Conservation (phyloP, 352 stramenopile genomes). For the Phytophthora kernoviae region DNA sequence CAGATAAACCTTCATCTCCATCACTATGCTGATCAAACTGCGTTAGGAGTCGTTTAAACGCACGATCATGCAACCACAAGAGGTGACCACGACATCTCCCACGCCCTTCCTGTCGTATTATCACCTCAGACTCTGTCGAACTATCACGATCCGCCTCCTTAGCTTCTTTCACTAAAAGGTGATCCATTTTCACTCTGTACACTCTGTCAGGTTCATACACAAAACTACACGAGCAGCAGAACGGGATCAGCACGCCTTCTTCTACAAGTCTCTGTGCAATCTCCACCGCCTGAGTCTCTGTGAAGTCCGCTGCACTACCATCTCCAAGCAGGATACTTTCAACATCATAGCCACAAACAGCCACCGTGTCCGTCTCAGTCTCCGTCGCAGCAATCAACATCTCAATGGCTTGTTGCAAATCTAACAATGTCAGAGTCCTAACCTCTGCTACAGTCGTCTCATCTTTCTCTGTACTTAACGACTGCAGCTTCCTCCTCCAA, state of each 20-base stretch:
- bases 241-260: conserved; percentile 32
- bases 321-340: conserved; percentile 33
- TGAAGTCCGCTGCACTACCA: conserved; percentile 22
- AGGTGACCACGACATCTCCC: conserved; percentile 26
- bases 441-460: background rate
- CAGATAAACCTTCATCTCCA: conserved; percentile 27
- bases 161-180: conserved; percentile 26
- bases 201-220: conserved; percentile 34
- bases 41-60: conserved; percentile 16
- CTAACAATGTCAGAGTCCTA: conserved; percentile 10
- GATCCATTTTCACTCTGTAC: conserved; percentile 36
- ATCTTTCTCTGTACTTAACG: conserved; percentile 3
- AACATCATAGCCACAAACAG: conserved; percentile 40
- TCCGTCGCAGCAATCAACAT: conserved; percentile 34
- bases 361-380: conserved; percentile 13
- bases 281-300: conserved; percentile 14
- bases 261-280: conserved; percentile 29
- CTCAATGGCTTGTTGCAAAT: conserved; percentile 31
- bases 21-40: conserved; percentile 17
- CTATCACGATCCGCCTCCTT: conserved; percentile 11
- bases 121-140: background rate
- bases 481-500: conserved; percentile 14
- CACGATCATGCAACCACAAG: conserved; percentile 21
- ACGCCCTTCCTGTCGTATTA: background rate
- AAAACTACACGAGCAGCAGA: conserved; percentile 38